These are phyloP conservation scores for Lichtheimia ornata DNA, from an alignment of 371 early-diverging fungal species.

Conservation along the genomic window DNA sequence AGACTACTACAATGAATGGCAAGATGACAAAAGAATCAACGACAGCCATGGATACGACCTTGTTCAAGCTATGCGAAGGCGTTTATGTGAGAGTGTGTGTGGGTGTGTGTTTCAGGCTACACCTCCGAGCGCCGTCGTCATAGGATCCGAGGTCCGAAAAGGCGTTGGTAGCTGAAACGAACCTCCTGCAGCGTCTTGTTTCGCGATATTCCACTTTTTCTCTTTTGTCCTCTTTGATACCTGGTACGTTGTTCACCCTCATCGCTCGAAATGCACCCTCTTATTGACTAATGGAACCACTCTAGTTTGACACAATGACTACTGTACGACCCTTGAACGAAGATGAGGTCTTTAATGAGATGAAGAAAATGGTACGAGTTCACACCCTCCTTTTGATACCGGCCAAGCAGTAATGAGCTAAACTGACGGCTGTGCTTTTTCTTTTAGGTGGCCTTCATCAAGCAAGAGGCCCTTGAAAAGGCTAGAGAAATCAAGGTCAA, in stretches of 20 bases:
- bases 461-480: conserved; percentile 97
- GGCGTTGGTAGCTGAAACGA: not conserved
- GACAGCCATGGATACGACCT: too few species aligned
- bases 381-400: not conserved
- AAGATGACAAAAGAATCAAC: too few species aligned
- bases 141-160: too few species aligned
- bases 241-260: not conserved
- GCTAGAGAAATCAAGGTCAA: conserved; percentile 98
- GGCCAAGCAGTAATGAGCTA: too few species aligned
- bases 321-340: conserved; percentile 80
- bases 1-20: too few species aligned
- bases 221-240: not conserved
- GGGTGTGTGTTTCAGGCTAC: not conserved
- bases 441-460: conserved; percentile 87
- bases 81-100: too few species aligned
- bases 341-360: conserved; percentile 87
- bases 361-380: conserved; percentile 80
- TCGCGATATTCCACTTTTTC: conserved; percentile 1
- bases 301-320: conserved; percentile 32
- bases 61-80: too few species aligned
- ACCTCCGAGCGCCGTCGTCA: not conserved
- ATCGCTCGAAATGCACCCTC: not conserved
- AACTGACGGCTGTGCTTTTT: not conserved
- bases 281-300: not conserved
- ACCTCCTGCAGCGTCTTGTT: conserved; percentile 4